Base-by-base conservation (phyloP, 257 asterid species). In the Solanum pennellii region DNA sequence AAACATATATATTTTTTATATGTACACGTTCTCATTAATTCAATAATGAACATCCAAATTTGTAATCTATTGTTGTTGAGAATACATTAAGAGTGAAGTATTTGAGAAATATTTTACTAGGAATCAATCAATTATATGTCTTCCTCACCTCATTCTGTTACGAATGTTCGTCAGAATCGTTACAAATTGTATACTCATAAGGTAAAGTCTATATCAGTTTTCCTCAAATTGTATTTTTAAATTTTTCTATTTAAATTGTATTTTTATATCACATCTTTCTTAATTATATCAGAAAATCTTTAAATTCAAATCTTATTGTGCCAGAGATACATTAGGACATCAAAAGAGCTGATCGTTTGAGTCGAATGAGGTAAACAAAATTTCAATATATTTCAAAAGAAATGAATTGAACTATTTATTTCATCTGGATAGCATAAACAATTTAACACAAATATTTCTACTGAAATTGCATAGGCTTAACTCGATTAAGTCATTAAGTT, bases 381-480 rank as follows among this genome's bases (percentile, higher is more conserved):
- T 1, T 20, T 1, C 2, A 35, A 9, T 73, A 73, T 3, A 1
- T 1, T 73, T 35, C 1, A 0, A 10, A 9, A 13, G 11, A 2
- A 35, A 73, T 23, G 1, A 73, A 73, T 35, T 73, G 5, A 73
- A 35, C 16, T 73, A 35, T 5, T 12, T 35, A 73, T 73, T 37
- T 0, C 5, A 87, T 79, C 37, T 8, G 6, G 0, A 27, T 0
- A 68, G 5, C 13, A 68, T 7, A 27, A 25, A 3, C 1, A 1
- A 68, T 27, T 68, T 1, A 68, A 27, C 35, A 13, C 14, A 52
- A 83, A 83, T 27, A 6, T 31, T 15, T 7, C 2, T 14, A 14
- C 0, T 52, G 12, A 60, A 60, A 65, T 12, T 25, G 0, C 13
- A 29, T 0, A 31, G 7, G 42, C 6, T 69, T 69, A 3, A 27